These are phyloP conservation scores for Coniochaeta prunicola DNA, from an alignment of 2,329 filamentous ascomycete genomes.

Conservation along the genomic window DNA sequence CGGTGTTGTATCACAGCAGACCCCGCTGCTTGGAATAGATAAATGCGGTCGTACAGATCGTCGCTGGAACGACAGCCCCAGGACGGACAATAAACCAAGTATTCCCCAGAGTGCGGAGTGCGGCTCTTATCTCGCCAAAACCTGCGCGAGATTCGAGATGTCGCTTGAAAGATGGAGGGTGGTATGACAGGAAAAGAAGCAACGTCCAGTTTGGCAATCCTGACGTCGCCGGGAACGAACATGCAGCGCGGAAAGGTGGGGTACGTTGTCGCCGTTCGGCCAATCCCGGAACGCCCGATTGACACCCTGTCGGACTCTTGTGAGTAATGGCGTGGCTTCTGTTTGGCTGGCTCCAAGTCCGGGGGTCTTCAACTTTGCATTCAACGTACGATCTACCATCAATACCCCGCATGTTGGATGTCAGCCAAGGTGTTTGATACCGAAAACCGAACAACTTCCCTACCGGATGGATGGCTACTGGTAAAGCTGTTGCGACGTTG, in stretches of 20 bases:
- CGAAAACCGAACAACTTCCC: too few relatives aligned
- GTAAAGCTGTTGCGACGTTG: too few relatives aligned
- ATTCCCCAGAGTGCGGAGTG: background rate
- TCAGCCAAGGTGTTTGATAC: too few relatives aligned
- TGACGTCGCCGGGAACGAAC: background rate
- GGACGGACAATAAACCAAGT: background rate
- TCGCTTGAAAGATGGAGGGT: background rate
- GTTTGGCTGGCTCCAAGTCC: background rate
- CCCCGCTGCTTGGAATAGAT: background rate
- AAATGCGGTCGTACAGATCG: background rate
- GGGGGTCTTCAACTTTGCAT: background rate
- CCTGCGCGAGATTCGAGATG: background rate
- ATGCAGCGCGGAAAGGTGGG: background rate
- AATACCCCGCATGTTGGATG: background rate
- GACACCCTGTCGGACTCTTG: background rate
- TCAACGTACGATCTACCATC: background rate
- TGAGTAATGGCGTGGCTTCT: background rate
- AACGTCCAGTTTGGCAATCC: background rate
- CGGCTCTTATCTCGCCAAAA: slow-evolving; percentile 1
- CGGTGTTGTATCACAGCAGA: background rate
- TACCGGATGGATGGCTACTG: too few relatives aligned
- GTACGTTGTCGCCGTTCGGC: background rate
- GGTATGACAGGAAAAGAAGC: background rate
- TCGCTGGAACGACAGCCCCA: background rate
- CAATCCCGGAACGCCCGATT: background rate